Percentiles rank a stretch among this genome's conserved stretches.
These are phyloP conservation scores for Clarireedia sp. DNA, from an alignment of 2,329 filamentous ascomycete species.

Conservation along the genomic window DNA sequence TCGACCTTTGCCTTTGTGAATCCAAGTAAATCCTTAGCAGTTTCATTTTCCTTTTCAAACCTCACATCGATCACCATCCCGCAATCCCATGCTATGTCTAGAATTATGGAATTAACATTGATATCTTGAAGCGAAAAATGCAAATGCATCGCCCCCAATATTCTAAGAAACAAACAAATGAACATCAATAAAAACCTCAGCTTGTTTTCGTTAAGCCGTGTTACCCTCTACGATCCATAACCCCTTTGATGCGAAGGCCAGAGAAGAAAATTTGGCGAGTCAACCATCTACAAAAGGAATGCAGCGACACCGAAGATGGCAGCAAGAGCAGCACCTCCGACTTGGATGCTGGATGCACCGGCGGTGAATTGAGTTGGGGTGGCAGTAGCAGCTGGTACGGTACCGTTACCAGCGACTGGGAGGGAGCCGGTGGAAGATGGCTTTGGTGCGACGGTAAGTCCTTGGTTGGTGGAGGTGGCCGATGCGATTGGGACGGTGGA, in stretches of 20 bases:
- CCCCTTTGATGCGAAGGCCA: slow-evolving; percentile 17
- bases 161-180: slow-evolving; percentile 10
- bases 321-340: slow-evolving; percentile 14
- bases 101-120: slow-evolving; percentile 2
- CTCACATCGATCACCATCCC: neutral
- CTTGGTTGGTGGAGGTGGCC: neutral
- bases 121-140: neutral
- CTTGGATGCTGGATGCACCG: slow-evolving; percentile 3
- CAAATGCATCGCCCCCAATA: neutral
- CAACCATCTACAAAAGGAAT: slow-evolving; percentile 29
- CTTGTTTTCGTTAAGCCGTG: slow-evolving; percentile 26
- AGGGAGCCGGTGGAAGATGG: slow-evolving; percentile 8
- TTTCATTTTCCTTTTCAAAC: neutral
- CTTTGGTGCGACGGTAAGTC: neutral
- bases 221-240: slow-evolving; percentile 16
- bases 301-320: slow-evolving; percentile 17
- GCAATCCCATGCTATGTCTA: neutral
- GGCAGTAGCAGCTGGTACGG: slow-evolving; percentile 9
- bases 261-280: slow-evolving; percentile 13
- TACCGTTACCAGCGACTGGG: neutral
- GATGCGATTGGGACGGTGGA: slow-evolving; percentile 9
- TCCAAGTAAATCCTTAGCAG: neutral
- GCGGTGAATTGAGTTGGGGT: slow-evolving; percentile 10
- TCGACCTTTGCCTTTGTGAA: neutral
- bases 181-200: slow-evolving; percentile 4